These are phyloP conservation scores for Rhizopus arrhizus DNA, from an alignment of 371 early-diverging fungal genomes.

Conservation along the genomic window DNA sequence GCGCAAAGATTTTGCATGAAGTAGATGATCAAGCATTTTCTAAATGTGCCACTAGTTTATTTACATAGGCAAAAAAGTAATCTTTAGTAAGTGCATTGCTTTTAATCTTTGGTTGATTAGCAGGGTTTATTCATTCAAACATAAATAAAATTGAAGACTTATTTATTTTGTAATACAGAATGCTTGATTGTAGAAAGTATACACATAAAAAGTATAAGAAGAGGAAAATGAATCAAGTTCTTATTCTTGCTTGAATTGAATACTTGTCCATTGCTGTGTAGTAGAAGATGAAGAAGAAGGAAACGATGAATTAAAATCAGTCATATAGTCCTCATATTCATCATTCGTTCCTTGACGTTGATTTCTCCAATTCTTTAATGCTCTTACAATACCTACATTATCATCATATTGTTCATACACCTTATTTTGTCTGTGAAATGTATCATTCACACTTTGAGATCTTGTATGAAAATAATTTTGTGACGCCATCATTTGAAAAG, in stretches of 20 bases:
- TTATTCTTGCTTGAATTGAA: constrained; percentile 2
- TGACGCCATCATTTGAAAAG: not conserved
- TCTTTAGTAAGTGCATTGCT: too few relatives aligned
- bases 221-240: not conserved
- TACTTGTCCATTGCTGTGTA: not conserved
- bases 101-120: too few relatives aligned
- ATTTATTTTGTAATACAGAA: not conserved
- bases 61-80: too few relatives aligned
- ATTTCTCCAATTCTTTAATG: constrained; percentile 24
- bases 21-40: too few relatives aligned
- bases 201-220: not conserved
- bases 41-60: too few relatives aligned
- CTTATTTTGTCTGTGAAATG: constrained; percentile 4
- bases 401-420: constrained; percentile 17
- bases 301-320: not conserved
- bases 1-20: too few relatives aligned
- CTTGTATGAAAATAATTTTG: constrained; percentile 18
- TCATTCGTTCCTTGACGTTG: constrained; percentile 26
- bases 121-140: too few relatives aligned
- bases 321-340: not conserved
- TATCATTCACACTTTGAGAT: constrained; percentile 31
- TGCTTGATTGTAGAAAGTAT: too few relatives aligned
- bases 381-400: constrained; percentile 17
- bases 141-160: too few relatives aligned
- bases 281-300: not conserved